Percentiles rank a stretch among this genome's conserved stretches.
phyloP scores from a whole-genome alignment of 768 basidiomycete species.

The Boletus barrowsii region DNA sequence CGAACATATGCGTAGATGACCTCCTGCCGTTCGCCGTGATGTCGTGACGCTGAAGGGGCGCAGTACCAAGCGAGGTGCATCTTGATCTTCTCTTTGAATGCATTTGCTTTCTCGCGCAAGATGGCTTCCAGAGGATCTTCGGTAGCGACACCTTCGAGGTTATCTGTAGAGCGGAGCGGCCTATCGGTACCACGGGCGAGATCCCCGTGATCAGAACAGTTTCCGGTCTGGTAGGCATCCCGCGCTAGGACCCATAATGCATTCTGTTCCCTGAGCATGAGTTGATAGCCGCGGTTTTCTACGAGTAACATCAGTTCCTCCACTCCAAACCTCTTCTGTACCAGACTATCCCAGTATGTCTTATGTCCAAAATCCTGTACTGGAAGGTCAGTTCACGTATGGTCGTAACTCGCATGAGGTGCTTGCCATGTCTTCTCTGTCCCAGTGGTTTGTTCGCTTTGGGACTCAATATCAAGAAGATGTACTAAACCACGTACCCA shows the following conservation, averaged over 20 bases:
- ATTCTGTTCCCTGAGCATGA: slow-evolving; percentile 34
- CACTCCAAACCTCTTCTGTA: slow-evolving; percentile 30
- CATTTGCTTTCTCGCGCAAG: slow-evolving; percentile 32
- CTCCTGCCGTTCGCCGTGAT: slow-evolving; percentile 32
- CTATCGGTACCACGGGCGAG: neutral
- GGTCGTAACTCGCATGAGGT: neutral
- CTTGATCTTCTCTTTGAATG: slow-evolving; percentile 33
- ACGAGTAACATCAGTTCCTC: slow-evolving; percentile 31
- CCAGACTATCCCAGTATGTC: slow-evolving; percentile 34
- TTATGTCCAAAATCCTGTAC: slow-evolving; percentile 41
- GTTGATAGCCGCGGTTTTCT: slow-evolving; percentile 34
- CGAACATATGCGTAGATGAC: slow-evolving; percentile 37
- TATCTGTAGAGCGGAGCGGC: slow-evolving; percentile 11
- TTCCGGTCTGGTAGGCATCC: slow-evolving; percentile 11
- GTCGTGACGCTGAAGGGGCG: slow-evolving; percentile 29
- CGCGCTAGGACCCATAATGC: slow-evolving; percentile 37
- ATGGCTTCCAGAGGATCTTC: slow-evolving; percentile 35
- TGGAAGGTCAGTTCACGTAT: neutral
- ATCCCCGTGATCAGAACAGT: slow-evolving; percentile 23
- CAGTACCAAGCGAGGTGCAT: slow-evolving; percentile 34
- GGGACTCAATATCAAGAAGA: neutral
- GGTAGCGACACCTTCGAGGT: neutral
- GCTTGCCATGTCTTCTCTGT: slow-evolving; percentile 25
- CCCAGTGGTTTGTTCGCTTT: neutral
- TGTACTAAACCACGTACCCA: slow-evolving; percentile 27